A percentile compares a stretch with the other conserved stretches of the same genome.
Conservation (phyloP, 1,284 basidiomycete species). For the Rhodotorula sp. region DNA sequence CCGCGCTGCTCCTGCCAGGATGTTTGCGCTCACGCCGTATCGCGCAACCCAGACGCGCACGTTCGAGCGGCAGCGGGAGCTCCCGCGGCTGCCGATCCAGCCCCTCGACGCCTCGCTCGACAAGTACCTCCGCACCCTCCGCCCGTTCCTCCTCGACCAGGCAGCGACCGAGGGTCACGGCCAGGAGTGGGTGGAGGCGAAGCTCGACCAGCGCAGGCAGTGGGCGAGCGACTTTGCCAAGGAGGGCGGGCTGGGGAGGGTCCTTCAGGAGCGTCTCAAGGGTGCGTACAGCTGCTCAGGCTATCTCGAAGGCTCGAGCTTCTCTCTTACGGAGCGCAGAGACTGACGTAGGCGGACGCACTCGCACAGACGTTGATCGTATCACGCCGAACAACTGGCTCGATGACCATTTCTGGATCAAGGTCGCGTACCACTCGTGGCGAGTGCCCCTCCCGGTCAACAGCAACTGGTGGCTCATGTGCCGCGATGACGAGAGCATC, state of each 20-base stretch:
- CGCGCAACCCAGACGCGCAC: conserved; percentile 53
- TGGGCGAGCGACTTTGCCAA: conserved; percentile 72
- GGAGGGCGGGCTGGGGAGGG: conserved; percentile 64
- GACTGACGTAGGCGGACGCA: not conserved
- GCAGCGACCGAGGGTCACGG: conserved; percentile 57
- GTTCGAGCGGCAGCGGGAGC: conserved; percentile 47
- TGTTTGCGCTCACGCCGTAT: conserved; percentile 52
- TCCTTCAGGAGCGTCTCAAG: conserved; percentile 76
- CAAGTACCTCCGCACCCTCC: conserved; percentile 75
- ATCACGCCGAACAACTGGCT: conserved; percentile 91
- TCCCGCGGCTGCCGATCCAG: conserved; percentile 82
- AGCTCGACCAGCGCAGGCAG: conserved; percentile 63
- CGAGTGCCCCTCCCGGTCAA: conserved; percentile 83
- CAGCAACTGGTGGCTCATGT: conserved; percentile 98
- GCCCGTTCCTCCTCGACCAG: conserved; percentile 76
- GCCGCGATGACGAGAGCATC: conserved; percentile 59
- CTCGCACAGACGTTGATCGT: conserved; percentile 73
- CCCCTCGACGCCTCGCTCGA: conserved; percentile 73
- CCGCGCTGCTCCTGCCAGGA: conserved; percentile 29
- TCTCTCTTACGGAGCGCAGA: not conserved
- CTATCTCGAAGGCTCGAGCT: not conserved
- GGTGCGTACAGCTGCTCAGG: conserved; percentile 57
- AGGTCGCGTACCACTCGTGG: conserved; percentile 88
- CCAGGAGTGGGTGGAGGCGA: conserved; percentile 60
- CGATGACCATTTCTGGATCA: conserved; percentile 90